Percentiles rank a stretch among this genome's conserved stretches.
These are phyloP conservation scores for Penicillium macrosclerotiorum DNA, from an alignment of 495 filamentous ascomycete genomes.

Conservation along the genomic window DNA sequence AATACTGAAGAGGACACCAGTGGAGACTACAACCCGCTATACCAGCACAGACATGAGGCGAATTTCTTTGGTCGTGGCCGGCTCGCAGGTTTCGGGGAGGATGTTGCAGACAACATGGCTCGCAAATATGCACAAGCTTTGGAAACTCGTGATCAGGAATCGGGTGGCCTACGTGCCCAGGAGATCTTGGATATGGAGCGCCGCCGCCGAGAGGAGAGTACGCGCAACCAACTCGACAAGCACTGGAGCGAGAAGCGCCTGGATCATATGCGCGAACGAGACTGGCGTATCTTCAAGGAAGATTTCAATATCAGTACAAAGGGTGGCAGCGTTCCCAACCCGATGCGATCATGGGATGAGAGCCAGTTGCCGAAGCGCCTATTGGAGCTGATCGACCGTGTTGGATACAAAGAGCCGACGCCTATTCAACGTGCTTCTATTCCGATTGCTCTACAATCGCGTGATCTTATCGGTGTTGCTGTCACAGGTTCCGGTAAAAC, in stretches of 20 bases:
- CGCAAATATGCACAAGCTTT: constrained; percentile 76
- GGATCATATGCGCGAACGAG: constrained; percentile 94
- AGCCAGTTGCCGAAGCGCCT: constrained; percentile 76
- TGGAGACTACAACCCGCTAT: constrained; percentile 83
- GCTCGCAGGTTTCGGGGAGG: constrained; percentile 80
- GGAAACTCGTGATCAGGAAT: constrained; percentile 73
- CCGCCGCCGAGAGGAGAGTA: constrained; percentile 70
- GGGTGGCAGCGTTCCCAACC: constrained; percentile 85
- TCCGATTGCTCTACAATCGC: constrained; percentile 87
- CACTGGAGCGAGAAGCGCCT: constrained; percentile 98
- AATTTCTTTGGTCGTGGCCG: constrained; percentile 79
- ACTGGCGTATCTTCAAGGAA: constrained; percentile 99
- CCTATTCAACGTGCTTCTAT: constrained; percentile 93
- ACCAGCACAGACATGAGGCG: constrained; percentile 68
- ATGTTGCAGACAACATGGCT: constrained; percentile 65
- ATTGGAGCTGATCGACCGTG: constrained; percentile 77
- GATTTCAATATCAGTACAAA: constrained; percentile 97
- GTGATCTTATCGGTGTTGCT: constrained; percentile 96
- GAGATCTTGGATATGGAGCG: constrained; percentile 89
- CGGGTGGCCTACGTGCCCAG: constrained; percentile 72
- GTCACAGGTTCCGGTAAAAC: constrained; percentile 99
- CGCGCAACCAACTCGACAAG: constrained; percentile 70
- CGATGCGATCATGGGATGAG: constrained; percentile 94
- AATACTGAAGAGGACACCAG: constrained; percentile 95
- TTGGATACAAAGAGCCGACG: constrained; percentile 92